Conservation (phyloP, 192 early-diverging fungal genomes). For the Mortierella antarctica region DNA sequence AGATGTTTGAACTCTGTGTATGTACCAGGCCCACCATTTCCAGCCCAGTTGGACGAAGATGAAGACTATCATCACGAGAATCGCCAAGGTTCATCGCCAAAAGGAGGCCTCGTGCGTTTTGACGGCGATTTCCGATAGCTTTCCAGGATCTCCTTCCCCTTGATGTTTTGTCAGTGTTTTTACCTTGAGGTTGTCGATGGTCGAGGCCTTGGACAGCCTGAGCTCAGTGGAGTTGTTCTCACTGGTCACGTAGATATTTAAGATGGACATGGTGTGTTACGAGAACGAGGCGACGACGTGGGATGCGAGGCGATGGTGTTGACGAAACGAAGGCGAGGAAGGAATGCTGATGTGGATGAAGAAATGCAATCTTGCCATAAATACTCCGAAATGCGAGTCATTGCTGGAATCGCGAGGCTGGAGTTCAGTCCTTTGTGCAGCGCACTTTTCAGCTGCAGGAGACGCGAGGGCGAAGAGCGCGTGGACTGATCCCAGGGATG, state of each 20-base stretch:
- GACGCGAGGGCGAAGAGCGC: no score
- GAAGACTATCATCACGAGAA: no score
- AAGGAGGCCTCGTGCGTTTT: no score
- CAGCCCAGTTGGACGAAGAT: no score
- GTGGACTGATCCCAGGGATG: no score
- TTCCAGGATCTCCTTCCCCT: background rate
- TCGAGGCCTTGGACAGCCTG: slow-evolving; percentile 81
- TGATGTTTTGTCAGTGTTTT: background rate
- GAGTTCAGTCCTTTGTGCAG: slow-evolving; percentile 3
- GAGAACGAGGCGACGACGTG: background rate
- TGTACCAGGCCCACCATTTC: no score
- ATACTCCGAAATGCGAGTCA: no score
- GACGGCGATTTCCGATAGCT: background rate
- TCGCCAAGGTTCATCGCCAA: no score
- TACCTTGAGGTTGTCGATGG: slow-evolving; percentile 81
- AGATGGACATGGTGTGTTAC: slow-evolving; percentile 70
- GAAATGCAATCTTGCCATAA: background rate
- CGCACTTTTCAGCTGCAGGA: background rate
- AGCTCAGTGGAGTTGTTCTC: slow-evolving; percentile 87
- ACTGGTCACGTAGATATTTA: slow-evolving; percentile 90
- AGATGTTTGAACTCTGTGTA: background rate
- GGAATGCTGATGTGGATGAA: background rate
- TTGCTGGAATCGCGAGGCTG: no score
- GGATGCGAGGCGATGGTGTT: background rate
- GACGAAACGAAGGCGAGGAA: background rate